Evolutionary conservation across 768 basidiomycete genomes (phyloP).

Genomic region (Pleurotus eryngii): DNA sequence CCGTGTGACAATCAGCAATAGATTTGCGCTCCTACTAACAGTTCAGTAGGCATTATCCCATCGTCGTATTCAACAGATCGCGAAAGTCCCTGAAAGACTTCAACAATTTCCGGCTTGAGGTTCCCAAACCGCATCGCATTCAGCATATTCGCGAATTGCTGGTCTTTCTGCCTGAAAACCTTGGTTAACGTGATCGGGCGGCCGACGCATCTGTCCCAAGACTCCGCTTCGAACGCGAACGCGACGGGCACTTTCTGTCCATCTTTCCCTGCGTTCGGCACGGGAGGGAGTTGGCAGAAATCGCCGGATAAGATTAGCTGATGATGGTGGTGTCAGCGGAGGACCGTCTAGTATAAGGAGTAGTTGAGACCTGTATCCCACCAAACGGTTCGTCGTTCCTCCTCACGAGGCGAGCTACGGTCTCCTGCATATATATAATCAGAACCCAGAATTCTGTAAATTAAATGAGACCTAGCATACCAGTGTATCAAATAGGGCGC

Average conservation of each 20-base stretch:
- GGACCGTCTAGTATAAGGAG: background rate
- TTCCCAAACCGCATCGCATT: conserved; percentile 83
- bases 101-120: conserved; percentile 39
- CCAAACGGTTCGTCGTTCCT: conserved; percentile 63
- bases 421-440: conserved; percentile 40
- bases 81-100: conserved; percentile 52
- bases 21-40: conserved; percentile 44
- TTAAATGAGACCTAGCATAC: conserved; percentile 29
- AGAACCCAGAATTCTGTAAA: conserved; percentile 18
- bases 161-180: conserved; percentile 88
- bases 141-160: conserved; percentile 80
- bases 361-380: conserved; percentile 67
- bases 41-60: conserved; percentile 76
- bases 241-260: conserved; percentile 43
- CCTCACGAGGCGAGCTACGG: conserved; percentile 59
- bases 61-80: conserved; percentile 63
- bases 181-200: conserved; percentile 53
- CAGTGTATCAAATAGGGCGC: conserved; percentile 75
- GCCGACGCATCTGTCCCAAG: conserved; percentile 69
- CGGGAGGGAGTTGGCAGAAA: conserved; percentile 89
- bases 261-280: conserved; percentile 48
- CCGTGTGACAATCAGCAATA: background rate
- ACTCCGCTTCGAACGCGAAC: conserved; percentile 79
- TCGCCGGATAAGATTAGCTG: conserved; percentile 85
- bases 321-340: background rate